A percentile compares a stretch with the other conserved stretches of the same genome.
Evolutionary conservation across 148 eudicot genomes (phyloP).

Genomic region (Rhododendron mucronatum): DNA sequence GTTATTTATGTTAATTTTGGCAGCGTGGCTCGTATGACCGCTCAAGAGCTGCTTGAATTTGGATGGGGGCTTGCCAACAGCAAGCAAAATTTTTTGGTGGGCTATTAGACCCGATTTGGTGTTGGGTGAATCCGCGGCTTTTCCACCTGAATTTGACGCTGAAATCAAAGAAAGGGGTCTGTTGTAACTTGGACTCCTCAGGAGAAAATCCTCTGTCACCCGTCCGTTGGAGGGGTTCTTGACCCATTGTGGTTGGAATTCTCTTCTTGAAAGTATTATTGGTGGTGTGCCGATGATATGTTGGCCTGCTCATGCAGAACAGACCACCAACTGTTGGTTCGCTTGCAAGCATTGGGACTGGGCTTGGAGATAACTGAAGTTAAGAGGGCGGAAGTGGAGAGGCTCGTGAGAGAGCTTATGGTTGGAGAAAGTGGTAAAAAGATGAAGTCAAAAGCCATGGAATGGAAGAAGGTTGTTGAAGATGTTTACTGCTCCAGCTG

Average conservation of each 20-base stretch:
- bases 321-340: slow-evolving; percentile 30
- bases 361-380: slow-evolving; percentile 27
- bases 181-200: slow-evolving; percentile 36
- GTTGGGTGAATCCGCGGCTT: slow-evolving; percentile 17
- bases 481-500: slow-evolving; percentile 16
- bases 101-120: slow-evolving; percentile 28
- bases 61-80: slow-evolving; percentile 40
- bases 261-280: slow-evolving; percentile 19
- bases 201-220: slow-evolving; percentile 25
- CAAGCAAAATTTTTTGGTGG: slow-evolving; percentile 29
- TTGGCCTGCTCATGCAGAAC: slow-evolving; percentile 34
- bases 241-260: slow-evolving; percentile 47
- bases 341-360: slow-evolving; percentile 19
- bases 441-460: slow-evolving; percentile 22
- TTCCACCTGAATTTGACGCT: slow-evolving; percentile 24
- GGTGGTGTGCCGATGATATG: slow-evolving; percentile 25
- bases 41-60: slow-evolving; percentile 15
- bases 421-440: slow-evolving; percentile 30
- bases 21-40: slow-evolving; percentile 28
- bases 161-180: slow-evolving; percentile 29
- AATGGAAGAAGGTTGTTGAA: slow-evolving; percentile 27
- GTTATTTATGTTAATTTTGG: slow-evolving; percentile 36
- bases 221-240: slow-evolving; percentile 35
- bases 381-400: slow-evolving; percentile 21
- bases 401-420: slow-evolving; percentile 29